Evolutionary conservation across 139 green algal species (phyloP).

Genomic region (Tetradesmus lagerheimii): DNA sequence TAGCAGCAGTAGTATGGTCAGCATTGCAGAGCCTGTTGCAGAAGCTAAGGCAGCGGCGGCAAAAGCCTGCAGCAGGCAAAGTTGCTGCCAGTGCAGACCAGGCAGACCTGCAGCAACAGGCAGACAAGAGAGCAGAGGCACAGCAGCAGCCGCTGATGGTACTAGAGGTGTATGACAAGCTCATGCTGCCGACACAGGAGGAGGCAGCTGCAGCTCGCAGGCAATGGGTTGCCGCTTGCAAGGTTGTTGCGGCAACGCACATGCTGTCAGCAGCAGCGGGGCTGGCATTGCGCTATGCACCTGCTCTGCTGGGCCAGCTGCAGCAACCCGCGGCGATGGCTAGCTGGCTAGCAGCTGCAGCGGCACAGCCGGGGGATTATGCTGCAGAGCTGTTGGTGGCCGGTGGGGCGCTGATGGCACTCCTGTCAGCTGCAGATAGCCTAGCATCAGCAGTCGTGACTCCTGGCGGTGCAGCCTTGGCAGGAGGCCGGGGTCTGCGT

Average conservation of each 20-base stretch:
- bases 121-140: background rate
- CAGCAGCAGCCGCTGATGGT: background rate
- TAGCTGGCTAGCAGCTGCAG: background rate
- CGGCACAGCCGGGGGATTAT: background rate
- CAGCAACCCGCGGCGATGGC: background rate
- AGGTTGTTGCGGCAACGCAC: constrained; percentile 10
- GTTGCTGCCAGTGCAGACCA: background rate
- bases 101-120: background rate
- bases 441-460: background rate
- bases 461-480: background rate
- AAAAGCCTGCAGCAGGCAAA: background rate
- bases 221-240: constrained; percentile 35
- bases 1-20: constrained; percentile 1
- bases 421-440: constrained; percentile 23
- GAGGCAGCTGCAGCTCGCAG: background rate
- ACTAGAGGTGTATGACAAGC: background rate
- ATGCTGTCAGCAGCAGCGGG: background rate
- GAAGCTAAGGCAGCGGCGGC: background rate
- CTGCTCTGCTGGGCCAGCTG: background rate
- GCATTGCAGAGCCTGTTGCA: background rate
- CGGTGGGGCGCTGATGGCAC: background rate
- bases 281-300: background rate
- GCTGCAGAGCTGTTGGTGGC: background rate
- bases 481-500: too few relatives aligned
- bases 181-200: background rate